A percentile compares a stretch with the other conserved stretches of the same genome.
phyloP scores from a whole-genome alignment of 768 basidiomycete genomes.

The Boletus patriciae region DNA sequence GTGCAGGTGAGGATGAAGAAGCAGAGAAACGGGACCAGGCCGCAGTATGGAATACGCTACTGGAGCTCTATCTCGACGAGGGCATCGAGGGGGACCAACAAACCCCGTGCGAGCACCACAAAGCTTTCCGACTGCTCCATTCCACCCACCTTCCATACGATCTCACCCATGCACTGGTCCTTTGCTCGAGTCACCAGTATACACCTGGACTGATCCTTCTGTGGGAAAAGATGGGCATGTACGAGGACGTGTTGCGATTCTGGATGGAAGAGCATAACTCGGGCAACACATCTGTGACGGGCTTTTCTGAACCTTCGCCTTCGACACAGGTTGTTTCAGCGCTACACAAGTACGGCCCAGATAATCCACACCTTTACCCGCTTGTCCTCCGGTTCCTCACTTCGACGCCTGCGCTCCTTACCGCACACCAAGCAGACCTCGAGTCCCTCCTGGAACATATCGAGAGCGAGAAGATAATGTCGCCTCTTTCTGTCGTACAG shows the following conservation, averaged over 20 bases:
- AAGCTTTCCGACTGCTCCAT: conserved; percentile 71
- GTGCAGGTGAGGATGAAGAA: conserved; percentile 42
- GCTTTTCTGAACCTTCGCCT: conserved; percentile 35
- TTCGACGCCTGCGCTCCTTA: conserved; percentile 69
- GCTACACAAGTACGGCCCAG: conserved; percentile 70
- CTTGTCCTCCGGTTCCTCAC: conserved; percentile 90
- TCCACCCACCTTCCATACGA: conserved; percentile 74
- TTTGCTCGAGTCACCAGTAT: conserved; percentile 84
- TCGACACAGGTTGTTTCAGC: conserved; percentile 61
- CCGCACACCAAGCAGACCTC: conserved; percentile 70
- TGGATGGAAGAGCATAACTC: conserved; percentile 74
- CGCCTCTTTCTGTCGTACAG: conserved; percentile 87
- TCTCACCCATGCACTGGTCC: conserved; percentile 87
- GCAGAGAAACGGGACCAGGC: conserved; percentile 67
- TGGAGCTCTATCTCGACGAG: conserved; percentile 84
- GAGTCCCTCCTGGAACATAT: conserved; percentile 71
- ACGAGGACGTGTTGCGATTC: conserved; percentile 90
- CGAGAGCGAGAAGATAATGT: conserved; percentile 79
- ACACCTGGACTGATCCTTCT: conserved; percentile 83
- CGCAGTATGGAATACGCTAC: conserved; percentile 92
- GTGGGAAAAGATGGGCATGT: conserved; percentile 95
- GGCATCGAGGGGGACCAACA: conserved; percentile 25
- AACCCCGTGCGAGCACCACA: conserved; percentile 35
- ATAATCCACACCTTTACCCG: conserved; percentile 76
- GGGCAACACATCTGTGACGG: not conserved